Base-by-base conservation (phyloP, 2,329 filamentous ascomycete species). In the Aspergillus pseudoglaucus region DNA sequence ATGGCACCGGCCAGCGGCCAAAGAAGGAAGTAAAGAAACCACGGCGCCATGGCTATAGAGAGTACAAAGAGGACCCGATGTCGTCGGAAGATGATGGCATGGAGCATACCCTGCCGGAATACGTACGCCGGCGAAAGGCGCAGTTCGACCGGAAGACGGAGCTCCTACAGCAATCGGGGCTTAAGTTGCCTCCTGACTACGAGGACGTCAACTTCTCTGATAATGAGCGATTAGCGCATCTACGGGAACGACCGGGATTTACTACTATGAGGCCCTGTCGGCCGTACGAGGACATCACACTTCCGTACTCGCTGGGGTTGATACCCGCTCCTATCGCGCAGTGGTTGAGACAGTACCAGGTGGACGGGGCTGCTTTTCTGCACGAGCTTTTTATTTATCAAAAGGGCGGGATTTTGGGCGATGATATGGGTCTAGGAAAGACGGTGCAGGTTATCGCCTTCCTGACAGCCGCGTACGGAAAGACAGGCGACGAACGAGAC, bases 391-490 rank as follows among this genome's bases (percentile, higher is more conserved):
- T 97, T 62, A 85, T 96, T 3, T 91, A 88, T 55, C 93, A 98
- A 61, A 85, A 85, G 57, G 93, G 93, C 1, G 89, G 87, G 1
- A 87, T 98, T 18, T 76, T 98, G 0, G 90, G 91, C 3, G 93
- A 98, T 62, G 93, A 98, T 61, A 98, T 98, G 93, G 93, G 93
- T 17, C 70, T 98, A 27, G 93, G 93, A 0, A 98, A 98, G 69
- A 98, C 93, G 0, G 88, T 98, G 2, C 93, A 98, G 66, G 88
- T 98, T 22, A 93, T 90, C 48, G 87, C 90, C 0, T 97, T 98
- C 55, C 74, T 98, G 18, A 88, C 89, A 0, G 89, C 84, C 1
- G 90, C 90, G 0, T 98, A 95, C 64, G 93, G 93, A 6, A 98
- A 98, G 70, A 94, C 87, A 1, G 91, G 84, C 1, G 91, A 95